Conservation (phyloP, 371 early-diverging fungal species). For the Mucor circinelloides region DNA sequence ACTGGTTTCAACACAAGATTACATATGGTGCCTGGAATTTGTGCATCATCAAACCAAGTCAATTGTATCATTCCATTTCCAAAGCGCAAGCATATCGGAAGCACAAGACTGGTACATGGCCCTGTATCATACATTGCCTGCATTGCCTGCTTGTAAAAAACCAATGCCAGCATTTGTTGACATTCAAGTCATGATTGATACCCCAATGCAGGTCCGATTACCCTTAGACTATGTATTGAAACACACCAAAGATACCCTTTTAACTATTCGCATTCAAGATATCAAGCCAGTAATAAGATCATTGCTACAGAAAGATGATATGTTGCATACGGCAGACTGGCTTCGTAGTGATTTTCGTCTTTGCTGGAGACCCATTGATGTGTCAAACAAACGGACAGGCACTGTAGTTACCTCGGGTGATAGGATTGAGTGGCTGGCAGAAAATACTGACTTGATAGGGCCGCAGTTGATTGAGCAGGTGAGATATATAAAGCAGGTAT, state of each 20-base stretch:
- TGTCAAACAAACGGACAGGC: not conserved
- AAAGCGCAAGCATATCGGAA: constrained; percentile 8
- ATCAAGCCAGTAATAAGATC: not conserved
- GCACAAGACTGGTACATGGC: constrained; percentile 46
- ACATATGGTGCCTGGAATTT: constrained; percentile 18
- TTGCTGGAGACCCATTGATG: constrained; percentile 9
- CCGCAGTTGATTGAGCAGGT: constrained; percentile 24
- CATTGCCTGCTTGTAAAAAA: constrained; percentile 7
- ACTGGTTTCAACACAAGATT: constrained; percentile 10
- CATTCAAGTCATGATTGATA: constrained; percentile 6
- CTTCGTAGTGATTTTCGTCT: not conserved
- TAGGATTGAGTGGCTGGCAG: constrained; percentile 9
- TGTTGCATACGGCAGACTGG: constrained; percentile 1
- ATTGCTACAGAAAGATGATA: not conserved
- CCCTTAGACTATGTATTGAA: constrained; percentile 8
- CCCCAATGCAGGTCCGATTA: constrained; percentile 3
- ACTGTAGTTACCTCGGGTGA: not conserved
- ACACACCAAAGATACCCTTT: not conserved
- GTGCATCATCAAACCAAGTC: constrained; percentile 10
- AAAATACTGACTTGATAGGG: constrained; percentile 4
- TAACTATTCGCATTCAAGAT: constrained; percentile 3
- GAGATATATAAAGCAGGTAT: not conserved
- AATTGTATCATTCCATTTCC: constrained; percentile 19
- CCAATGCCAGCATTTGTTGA: constrained; percentile 22
- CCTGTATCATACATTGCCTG: constrained; percentile 35